Evolutionary conservation across 2,329 filamentous ascomycete species (phyloP).

Genomic region (Pyrenochaeta sp.): DNA sequence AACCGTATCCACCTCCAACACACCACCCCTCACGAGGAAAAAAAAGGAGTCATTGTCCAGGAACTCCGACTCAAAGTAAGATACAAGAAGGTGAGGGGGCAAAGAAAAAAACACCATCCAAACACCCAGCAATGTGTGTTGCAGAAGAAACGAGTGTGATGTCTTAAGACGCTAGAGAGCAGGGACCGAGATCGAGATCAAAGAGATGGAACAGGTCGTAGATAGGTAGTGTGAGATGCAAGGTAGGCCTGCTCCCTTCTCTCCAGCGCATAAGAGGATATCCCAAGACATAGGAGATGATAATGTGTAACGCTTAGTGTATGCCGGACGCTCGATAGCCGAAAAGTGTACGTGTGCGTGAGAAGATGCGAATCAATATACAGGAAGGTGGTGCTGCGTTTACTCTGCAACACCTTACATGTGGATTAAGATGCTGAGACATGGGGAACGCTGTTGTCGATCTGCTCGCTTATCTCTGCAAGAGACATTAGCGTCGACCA

Average conservation of each 20-base stretch:
- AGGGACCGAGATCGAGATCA: neutral
- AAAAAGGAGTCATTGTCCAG: neutral
- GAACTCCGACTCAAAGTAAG: slow-evolving; percentile 27
- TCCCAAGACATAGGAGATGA: slow-evolving; percentile 29
- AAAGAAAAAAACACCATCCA: neutral
- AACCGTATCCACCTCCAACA: neutral
- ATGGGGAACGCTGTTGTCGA: neutral
- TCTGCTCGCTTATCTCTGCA: slow-evolving; percentile 37
- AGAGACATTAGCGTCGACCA: slow-evolving; percentile 31
- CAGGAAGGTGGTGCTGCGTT: slow-evolving; percentile 29
- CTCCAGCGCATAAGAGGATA: slow-evolving; percentile 31
- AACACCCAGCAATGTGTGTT: slow-evolving; percentile 15
- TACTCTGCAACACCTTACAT: slow-evolving; percentile 21
- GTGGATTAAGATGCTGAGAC: slow-evolving; percentile 1
- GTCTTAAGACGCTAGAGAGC: slow-evolving; percentile 8
- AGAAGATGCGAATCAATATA: slow-evolving; percentile 35
- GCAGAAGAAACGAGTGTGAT: slow-evolving; percentile 12
- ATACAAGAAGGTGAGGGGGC: slow-evolving; percentile 33
- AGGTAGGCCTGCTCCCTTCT: slow-evolving; percentile 46
- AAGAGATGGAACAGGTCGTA: slow-evolving; percentile 36
- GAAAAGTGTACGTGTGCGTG: slow-evolving; percentile 24
- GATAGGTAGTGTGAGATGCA: slow-evolving; percentile 26
- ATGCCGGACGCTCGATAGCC: slow-evolving; percentile 28
- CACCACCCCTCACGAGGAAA: neutral
- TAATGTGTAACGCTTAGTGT: slow-evolving; percentile 14